phyloP scores from a whole-genome alignment of 177 flowering plant species.

The Telopea speciosissima region DNA sequence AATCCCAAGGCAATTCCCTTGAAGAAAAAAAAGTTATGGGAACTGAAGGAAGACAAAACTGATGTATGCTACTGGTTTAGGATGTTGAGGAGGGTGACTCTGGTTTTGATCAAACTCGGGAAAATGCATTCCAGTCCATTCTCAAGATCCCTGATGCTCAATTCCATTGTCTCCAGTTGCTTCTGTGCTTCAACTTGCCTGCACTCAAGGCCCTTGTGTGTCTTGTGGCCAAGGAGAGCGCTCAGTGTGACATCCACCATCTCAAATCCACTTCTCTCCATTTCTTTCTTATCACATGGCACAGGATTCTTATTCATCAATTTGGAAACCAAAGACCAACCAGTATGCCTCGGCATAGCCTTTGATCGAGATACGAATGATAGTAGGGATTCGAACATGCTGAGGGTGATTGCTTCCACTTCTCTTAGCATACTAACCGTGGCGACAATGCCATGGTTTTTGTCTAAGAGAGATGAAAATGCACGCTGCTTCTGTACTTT shows the following conservation, averaged over 20 bases:
- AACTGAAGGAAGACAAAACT: too few relatives aligned
- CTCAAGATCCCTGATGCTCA: conserved; percentile 23
- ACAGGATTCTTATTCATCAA: conserved; percentile 6
- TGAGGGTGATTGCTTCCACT: conserved; percentile 4
- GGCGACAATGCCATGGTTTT: too few relatives aligned
- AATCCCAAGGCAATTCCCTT: too few relatives aligned
- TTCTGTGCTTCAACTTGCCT: conserved; percentile 1
- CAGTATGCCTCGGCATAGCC: not conserved
- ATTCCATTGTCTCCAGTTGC: conserved; percentile 15
- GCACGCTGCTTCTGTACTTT: conserved; percentile 8
- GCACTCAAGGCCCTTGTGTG: not conserved
- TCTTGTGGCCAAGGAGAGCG: not conserved
- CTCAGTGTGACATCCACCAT: too few relatives aligned
- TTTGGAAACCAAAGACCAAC: conserved; percentile 22
- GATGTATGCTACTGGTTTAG: too few relatives aligned
- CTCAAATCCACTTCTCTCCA: conserved; percentile 2
- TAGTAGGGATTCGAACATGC: conserved; percentile 12
- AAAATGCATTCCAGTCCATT: conserved; percentile 24
- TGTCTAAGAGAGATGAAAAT: conserved; percentile 10
- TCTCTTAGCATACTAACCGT: too few relatives aligned
- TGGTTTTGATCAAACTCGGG: conserved; percentile 25
- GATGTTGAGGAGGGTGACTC: conserved; percentile 24
- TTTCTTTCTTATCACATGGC: too few relatives aligned
- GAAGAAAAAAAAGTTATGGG: too few relatives aligned
- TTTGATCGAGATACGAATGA: not conserved